phyloP scores from a whole-genome alignment of 2,329 filamentous ascomycete species.

The Phialophora chinensis region DNA sequence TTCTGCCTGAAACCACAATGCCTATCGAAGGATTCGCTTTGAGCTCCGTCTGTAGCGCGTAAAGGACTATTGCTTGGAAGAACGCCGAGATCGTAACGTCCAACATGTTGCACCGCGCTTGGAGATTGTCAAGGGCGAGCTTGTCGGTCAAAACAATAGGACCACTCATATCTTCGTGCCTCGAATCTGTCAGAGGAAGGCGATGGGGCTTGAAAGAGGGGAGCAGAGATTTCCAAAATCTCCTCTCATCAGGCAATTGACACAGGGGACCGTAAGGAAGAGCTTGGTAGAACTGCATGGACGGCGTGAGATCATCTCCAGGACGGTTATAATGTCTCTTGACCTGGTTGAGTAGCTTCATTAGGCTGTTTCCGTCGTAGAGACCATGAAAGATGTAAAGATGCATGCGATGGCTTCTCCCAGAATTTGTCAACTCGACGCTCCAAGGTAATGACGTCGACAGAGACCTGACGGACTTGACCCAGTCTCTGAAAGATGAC shows the following conservation, averaged over 20 bases:
- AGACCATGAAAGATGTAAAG: slow-evolving; percentile 82
- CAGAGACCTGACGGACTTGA: slow-evolving; percentile 57
- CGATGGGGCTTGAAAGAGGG: slow-evolving; percentile 31
- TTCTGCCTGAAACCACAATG: slow-evolving; percentile 77
- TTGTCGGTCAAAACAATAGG: slow-evolving; percentile 31
- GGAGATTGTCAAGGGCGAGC: slow-evolving; percentile 53
- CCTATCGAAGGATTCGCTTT: slow-evolving; percentile 65
- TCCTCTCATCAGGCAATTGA: slow-evolving; percentile 52
- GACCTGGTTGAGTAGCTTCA: slow-evolving; percentile 68
- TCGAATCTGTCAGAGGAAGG: slow-evolving; percentile 8
- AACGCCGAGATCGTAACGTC: slow-evolving; percentile 80
- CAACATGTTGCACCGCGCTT: slow-evolving; percentile 62
- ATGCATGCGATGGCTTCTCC: slow-evolving; percentile 51
- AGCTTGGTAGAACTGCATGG: slow-evolving; percentile 57
- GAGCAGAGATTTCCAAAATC: slow-evolving; percentile 68
- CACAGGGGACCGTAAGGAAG: slow-evolving; percentile 73
- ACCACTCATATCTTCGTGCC: neutral
- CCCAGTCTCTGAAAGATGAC: slow-evolving; percentile 58
- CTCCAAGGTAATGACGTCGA: slow-evolving; percentile 43
- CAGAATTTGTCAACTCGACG: slow-evolving; percentile 42
- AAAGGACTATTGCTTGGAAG: slow-evolving; percentile 75
- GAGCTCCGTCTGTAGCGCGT: slow-evolving; percentile 63
- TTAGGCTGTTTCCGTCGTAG: slow-evolving; percentile 83
- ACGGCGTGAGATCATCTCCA: neutral
- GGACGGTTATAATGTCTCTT: slow-evolving; percentile 55